Evolutionary conservation across 2,329 filamentous ascomycete genomes (phyloP).

Genomic region (Penicillium italicum): DNA sequence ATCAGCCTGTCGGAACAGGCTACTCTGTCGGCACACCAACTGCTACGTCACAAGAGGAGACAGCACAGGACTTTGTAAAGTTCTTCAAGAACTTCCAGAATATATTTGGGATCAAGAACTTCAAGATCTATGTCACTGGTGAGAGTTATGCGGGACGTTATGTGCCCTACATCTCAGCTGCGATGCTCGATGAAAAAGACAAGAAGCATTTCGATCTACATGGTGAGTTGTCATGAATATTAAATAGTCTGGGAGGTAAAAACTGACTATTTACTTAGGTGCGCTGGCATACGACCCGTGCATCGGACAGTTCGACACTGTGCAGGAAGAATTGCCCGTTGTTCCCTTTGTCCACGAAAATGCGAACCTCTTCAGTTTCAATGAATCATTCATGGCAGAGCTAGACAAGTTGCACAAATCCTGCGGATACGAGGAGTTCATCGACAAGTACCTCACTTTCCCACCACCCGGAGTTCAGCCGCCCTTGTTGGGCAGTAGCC

Average conservation of each 20-base stretch:
- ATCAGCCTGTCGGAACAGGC: constrained; percentile 56
- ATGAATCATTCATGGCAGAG: constrained; percentile 41
- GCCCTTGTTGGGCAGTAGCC: constrained; percentile 51
- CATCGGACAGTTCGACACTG: constrained; percentile 42
- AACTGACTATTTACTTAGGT: constrained; percentile 21
- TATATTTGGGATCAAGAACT: constrained; percentile 63
- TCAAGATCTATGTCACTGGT: constrained; percentile 70
- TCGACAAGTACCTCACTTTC: constrained; percentile 56
- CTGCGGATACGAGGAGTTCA: constrained; percentile 47
- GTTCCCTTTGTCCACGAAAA: constrained; percentile 45
- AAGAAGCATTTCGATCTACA: constrained; percentile 65
- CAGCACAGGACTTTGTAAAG: constrained; percentile 67
- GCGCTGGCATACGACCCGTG: constrained; percentile 70
- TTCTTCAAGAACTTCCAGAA: constrained; percentile 78
- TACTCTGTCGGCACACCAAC: constrained; percentile 64
- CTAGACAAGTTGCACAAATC: constrained; percentile 41
- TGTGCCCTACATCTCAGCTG: constrained; percentile 69
- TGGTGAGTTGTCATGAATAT: constrained; percentile 37
- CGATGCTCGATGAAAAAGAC: constrained; percentile 68
- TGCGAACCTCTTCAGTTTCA: constrained; percentile 45
- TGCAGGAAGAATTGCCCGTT: constrained; percentile 35
- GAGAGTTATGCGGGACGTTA: constrained; percentile 70
- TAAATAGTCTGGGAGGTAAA: not conserved
- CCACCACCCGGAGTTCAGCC: constrained; percentile 49
- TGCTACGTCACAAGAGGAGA: constrained; percentile 64